Evolutionary conservation across 306 rosid species (phyloP), one percentile per base, ranked within the genome.

Genomic region (Abrus pulchellus): DNA sequence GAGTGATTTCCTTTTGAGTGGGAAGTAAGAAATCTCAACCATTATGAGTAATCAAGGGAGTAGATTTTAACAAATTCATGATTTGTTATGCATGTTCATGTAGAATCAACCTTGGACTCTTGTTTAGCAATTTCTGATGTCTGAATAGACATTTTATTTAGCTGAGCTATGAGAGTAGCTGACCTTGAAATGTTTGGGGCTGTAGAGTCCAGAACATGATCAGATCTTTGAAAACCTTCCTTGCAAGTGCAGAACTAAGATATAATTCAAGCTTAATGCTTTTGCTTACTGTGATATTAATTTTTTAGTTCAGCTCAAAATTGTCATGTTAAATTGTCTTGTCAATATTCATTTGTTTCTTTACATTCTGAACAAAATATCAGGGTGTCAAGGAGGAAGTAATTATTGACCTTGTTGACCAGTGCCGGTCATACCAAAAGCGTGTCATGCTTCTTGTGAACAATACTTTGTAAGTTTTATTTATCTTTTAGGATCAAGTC

Each of bases 401-500:
- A 80, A 93, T 96, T 47, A 89, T 93, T 53, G 98, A 96, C 88
- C 98, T 96, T 71, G 99, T 89, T 81, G 99, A 96, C 79, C 99
- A 96, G 87, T 96, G 99, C 74, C 97, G 85, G 60, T 90, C 93
- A 7, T 96, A 90, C 82, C 94, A 93, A 88, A 92, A 83, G 79
- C 98, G 94, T 45, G 94, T 93, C 75, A 93, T 90, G 98, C 89
- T 85, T 82, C 98, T 96, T 86, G 94, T 93, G 90, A 93, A 89
- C 82, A 80, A 83, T 65, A 89, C 99, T 32, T 56, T 7, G 98
- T 93, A 86, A 88, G 97, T 43, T 40, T 76, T 63, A 55, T 29
- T 56, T 52, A 9, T 1, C 14, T 66, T 48, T 43, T 28, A 12
- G 50, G 54, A 28, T 9, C 28, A 50, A 48, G 5, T 59, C 9